Conservation (phyloP, 768 basidiomycete species). For the Collybia sp. region DNA sequence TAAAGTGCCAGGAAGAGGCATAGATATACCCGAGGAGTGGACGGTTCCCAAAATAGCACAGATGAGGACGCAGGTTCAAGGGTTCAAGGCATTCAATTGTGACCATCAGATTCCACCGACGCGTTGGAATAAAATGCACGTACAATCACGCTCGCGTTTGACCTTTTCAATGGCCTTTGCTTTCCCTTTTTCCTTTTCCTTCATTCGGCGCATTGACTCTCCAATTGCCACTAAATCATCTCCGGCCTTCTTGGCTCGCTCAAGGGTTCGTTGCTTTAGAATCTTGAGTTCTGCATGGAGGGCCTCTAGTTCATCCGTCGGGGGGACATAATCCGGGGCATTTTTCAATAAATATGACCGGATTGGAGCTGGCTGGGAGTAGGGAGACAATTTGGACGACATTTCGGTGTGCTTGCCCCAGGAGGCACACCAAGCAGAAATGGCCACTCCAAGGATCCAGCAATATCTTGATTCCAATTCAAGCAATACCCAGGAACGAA, state of each 20-base stretch:
- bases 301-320: constrained; percentile 65
- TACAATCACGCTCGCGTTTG: constrained; percentile 74
- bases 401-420: constrained; percentile 29
- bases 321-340: constrained; percentile 61
- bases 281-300: constrained; percentile 58
- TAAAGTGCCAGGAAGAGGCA: too few species aligned
- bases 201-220: constrained; percentile 72
- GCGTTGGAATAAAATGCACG: constrained; percentile 30
- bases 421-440: constrained; percentile 2
- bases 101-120: constrained; percentile 13
- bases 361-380: constrained; percentile 39
- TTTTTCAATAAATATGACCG: constrained; percentile 61
- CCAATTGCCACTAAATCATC: constrained; percentile 72
- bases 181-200: constrained; percentile 74
- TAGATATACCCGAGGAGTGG: too few species aligned
- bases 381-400: constrained; percentile 58
- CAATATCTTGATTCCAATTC: constrained; percentile 10
- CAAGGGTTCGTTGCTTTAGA: constrained; percentile 49
- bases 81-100: not conserved
- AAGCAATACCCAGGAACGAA: constrained; percentile 7
- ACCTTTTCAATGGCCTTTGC: constrained; percentile 65
- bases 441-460: constrained; percentile 5
- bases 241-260: constrained; percentile 68
- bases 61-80: not conserved
- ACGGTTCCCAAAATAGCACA: not conserved